phyloP scores from a whole-genome alignment of 495 filamentous ascomycete genomes.

The Hyaloscypha variabilis region DNA sequence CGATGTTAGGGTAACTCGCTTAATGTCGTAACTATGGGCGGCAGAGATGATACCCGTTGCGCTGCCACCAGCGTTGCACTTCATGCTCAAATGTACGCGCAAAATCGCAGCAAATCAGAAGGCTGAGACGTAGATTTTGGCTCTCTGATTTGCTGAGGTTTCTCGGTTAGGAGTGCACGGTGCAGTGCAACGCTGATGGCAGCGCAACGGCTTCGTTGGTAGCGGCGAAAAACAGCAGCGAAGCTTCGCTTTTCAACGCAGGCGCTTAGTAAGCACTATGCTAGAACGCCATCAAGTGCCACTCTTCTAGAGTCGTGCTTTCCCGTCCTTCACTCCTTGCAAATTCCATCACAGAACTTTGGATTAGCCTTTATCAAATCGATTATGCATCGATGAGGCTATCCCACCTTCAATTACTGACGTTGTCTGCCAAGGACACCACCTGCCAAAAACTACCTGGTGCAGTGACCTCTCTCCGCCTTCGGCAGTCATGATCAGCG shows the following conservation, averaged over 20 bases:
- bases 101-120: background rate
- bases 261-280: no score
- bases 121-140: background rate
- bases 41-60: background rate
- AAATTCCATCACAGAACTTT: background rate
- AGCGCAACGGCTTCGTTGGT: background rate
- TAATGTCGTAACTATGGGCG: no score
- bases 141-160: background rate
- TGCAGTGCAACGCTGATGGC: background rate
- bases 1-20: no score
- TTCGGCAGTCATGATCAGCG: background rate
- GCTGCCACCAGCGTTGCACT: background rate
- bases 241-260: no score
- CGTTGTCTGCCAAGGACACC: background rate
- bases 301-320: no score
- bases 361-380: background rate
- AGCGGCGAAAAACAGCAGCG: no score
- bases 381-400: background rate
- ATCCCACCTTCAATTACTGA: background rate
- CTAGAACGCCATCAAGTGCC: no score
- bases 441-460: background rate
- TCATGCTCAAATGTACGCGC: background rate
- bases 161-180: background rate
- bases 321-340: no score
- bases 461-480: background rate